phyloP scores from a whole-genome alignment of 2,329 filamentous ascomycete species.

The Ascochyta koolunga region DNA sequence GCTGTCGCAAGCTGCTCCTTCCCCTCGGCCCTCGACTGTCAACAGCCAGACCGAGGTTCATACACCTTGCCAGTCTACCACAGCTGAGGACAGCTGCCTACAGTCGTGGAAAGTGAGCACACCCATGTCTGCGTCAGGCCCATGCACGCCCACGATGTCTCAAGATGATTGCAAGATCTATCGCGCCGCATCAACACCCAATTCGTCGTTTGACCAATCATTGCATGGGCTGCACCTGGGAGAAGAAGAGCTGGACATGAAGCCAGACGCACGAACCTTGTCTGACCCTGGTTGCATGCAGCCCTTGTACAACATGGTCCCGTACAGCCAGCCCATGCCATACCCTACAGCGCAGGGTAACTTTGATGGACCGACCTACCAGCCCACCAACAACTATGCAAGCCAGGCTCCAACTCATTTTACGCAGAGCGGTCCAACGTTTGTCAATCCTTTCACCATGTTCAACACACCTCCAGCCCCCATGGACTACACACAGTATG shows the following conservation, averaged over 20 bases:
- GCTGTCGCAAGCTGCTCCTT: not conserved
- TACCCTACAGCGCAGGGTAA: slow-evolving; percentile 2
- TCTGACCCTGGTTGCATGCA: slow-evolving; percentile 3
- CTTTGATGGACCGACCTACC: slow-evolving; percentile 10
- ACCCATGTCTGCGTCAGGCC: not conserved
- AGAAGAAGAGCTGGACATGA: slow-evolving; percentile 16
- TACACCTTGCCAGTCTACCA: not conserved
- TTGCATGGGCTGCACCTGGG: slow-evolving; percentile 7
- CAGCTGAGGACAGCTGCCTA: not conserved
- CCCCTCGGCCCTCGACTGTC: not conserved
- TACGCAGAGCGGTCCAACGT: not conserved
- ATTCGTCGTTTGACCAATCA: slow-evolving; percentile 14
- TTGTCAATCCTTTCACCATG: slow-evolving; percentile 18
- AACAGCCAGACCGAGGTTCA: not conserved
- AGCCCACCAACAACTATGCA: slow-evolving; percentile 2
- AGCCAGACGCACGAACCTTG: slow-evolving; percentile 5
- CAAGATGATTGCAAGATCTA: slow-evolving; percentile 6
- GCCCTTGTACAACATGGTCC: slow-evolving; percentile 2
- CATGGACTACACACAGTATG: slow-evolving; percentile 10
- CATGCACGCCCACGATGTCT: slow-evolving; percentile 1
- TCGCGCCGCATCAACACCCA: slow-evolving; percentile 9
- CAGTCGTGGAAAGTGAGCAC: not conserved
- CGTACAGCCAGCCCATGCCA: slow-evolving; percentile 11
- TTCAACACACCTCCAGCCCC: not conserved
- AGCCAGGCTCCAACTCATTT: slow-evolving; percentile 1